Percentiles rank a stretch among this genome's conserved stretches.
phyloP scores from a whole-genome alignment of 2,329 filamentous ascomycete genomes.

The Trichoderma citrinoviride region DNA sequence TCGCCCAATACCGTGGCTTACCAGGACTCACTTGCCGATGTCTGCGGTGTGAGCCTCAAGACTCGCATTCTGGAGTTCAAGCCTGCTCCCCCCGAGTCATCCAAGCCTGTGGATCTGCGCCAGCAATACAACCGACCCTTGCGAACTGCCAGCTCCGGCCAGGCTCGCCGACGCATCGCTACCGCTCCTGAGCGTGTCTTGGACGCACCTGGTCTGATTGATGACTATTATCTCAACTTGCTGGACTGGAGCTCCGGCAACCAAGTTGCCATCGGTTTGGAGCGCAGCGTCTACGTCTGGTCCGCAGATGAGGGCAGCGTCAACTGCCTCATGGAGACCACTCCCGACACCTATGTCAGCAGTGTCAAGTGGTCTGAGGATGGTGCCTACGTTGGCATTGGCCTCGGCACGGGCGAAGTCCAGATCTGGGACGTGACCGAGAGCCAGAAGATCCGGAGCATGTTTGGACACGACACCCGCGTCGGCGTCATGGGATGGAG shows the following conservation, averaged over 20 bases:
- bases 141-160: conserved; percentile 69
- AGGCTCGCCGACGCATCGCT: conserved; percentile 87
- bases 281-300: conserved; percentile 98
- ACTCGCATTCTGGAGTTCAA: conserved; percentile 98
- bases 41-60: conserved; percentile 89
- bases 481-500: conserved; percentile 99
- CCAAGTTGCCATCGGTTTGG: conserved; percentile 95
- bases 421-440: conserved; percentile 99
- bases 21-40: conserved; percentile 83
- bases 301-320: conserved; percentile 92
- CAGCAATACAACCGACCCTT: conserved; percentile 97
- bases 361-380: conserved; percentile 99
- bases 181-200: conserved; percentile 95
- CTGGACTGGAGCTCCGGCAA: conserved; percentile 98
- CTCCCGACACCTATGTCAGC: conserved; percentile 90
- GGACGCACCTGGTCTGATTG: conserved; percentile 90
- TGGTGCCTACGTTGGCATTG: conserved; percentile 92
- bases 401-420: conserved; percentile 90
- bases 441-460: conserved; percentile 91
- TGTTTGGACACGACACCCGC: conserved; percentile 95
- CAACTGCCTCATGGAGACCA: conserved; percentile 82
- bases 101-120: conserved; percentile 94
- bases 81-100: conserved; percentile 95
- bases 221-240: conserved; percentile 98
- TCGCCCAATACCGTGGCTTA: conserved; percentile 88